Percentiles rank a stretch among this genome's conserved stretches.
Evolutionary conservation across 768 basidiomycete genomes (phyloP).

Genomic region (Suillus placidus): DNA sequence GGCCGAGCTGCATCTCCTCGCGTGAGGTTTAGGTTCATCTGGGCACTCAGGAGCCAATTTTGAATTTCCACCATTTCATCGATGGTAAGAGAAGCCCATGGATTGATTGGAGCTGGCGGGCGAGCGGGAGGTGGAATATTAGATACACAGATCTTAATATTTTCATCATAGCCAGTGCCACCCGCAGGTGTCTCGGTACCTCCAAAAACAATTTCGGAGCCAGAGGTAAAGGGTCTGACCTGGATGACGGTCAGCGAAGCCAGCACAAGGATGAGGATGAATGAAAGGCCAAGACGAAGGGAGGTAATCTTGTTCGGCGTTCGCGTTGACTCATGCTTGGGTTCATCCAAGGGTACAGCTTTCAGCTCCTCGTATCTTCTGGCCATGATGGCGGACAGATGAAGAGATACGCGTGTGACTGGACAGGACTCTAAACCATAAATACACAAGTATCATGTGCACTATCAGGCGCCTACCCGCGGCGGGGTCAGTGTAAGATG

Average conservation of each 20-base stretch:
- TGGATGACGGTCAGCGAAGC: constrained; percentile 17
- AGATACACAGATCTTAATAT: constrained; percentile 39
- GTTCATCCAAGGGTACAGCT: background rate
- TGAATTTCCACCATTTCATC: constrained; percentile 46
- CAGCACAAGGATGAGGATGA: constrained; percentile 18
- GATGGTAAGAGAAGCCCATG: constrained; percentile 54
- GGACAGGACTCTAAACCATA: background rate
- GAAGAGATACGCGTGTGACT: background rate
- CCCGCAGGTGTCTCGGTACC: background rate
- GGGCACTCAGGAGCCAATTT: constrained; percentile 47
- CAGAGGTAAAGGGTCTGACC: constrained; percentile 5
- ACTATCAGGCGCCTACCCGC: background rate
- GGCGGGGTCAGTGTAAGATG: background rate
- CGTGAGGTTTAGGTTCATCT: constrained; percentile 52
- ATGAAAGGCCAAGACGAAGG: constrained; percentile 17
- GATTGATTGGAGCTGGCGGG: constrained; percentile 48
- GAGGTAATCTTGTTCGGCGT: constrained; percentile 6
- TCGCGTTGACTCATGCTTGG: background rate
- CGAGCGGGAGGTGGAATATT: constrained; percentile 34
- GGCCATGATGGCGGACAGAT: constrained; percentile 19
- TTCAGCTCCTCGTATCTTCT: constrained; percentile 24
- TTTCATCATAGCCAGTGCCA: constrained; percentile 8
- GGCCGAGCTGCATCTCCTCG: constrained; percentile 30
- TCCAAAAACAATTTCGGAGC: background rate
- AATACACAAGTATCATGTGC: background rate